Evolutionary conservation across 2,329 filamentous ascomycete species (phyloP), one percentile per base, ranked within the genome.

Genomic region (Calonectria naviculata): DNA sequence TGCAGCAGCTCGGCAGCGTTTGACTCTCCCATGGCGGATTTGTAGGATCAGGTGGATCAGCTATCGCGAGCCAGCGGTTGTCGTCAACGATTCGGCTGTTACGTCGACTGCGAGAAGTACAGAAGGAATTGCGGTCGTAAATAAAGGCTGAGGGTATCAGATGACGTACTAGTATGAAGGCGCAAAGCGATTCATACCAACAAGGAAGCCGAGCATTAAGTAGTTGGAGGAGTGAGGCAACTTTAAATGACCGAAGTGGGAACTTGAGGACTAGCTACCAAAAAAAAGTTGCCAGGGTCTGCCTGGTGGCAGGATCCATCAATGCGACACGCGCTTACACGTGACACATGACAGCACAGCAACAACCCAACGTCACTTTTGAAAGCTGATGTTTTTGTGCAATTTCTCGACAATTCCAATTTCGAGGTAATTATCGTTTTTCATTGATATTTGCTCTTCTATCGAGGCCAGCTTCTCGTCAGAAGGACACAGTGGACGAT

Each of bases 1-100:
- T 85, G 82, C 68, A 89, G 76, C 56, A 91, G 84, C 52, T 90
- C 89, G 60, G 84, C 85, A 68, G 87, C 79, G 71, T 84, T 83
- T 36, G 81, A 76, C 24, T 79, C 76, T 21, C 52, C 52, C 83
- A 84, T 84, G 26, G 46, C 74, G 10, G 15, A 4, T 9, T 63
- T 38, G 66, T 66, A 19, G 6, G n/a, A 52, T 5, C 13, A 24
- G 36, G 31, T 42, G 21, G 41, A 28, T 66, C 49, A 41, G 21
- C 42, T 38, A 29, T 41, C 19, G 42, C 46, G 24, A 21, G 31
- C 34, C 44, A 44, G 38, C 10, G 44, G 36, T 42, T 47, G 4
- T 49, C 19, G 19, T 4, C 21, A 46, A 24, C n/a, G n/a, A 44
- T 24, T 12, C 41, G 17, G 15, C n/a, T 13, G 38, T 13, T 31